phyloP scores from a whole-genome alignment of 1,284 basidiomycete species.

The Ceratobasidium sp. region DNA sequence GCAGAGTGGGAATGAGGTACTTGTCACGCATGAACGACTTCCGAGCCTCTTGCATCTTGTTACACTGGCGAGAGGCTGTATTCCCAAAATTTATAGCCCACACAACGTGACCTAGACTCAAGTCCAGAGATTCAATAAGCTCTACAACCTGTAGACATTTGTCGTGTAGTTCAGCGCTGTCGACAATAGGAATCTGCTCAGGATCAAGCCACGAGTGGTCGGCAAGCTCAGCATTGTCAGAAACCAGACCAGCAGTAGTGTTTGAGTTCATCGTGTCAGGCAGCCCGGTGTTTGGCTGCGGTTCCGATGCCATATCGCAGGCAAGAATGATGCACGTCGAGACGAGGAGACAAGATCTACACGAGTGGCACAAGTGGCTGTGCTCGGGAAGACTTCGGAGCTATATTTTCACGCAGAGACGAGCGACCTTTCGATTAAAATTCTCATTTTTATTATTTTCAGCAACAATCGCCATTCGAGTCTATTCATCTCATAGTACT shows the following conservation, averaged over 20 bases:
- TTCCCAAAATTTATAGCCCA: conserved; percentile 4
- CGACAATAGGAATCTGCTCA: neutral
- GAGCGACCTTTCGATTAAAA: neutral
- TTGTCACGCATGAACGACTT: neutral
- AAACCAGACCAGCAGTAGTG: too few relatives aligned
- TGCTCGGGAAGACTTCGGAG: too few relatives aligned
- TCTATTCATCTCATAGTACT: neutral
- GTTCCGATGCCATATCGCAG: neutral
- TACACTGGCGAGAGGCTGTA: neutral
- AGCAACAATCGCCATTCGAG: too few relatives aligned
- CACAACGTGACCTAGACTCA: neutral
- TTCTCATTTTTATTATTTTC: neutral
- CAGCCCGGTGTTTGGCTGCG: too few relatives aligned
- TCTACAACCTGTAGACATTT: neutral
- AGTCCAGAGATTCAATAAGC: neutral
- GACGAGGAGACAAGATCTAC: neutral
- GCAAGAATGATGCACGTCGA: neutral
- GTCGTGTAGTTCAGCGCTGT: neutral
- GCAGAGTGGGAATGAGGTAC: neutral
- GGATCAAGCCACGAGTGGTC: neutral
- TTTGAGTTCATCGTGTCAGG: too few relatives aligned
- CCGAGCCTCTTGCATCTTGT: neutral
- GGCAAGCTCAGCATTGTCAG: neutral
- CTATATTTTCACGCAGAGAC: too few relatives aligned
- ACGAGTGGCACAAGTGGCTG: too few relatives aligned